Conservation (phyloP, 2,329 filamentous ascomycete species). For the Penicillium sp. region DNA sequence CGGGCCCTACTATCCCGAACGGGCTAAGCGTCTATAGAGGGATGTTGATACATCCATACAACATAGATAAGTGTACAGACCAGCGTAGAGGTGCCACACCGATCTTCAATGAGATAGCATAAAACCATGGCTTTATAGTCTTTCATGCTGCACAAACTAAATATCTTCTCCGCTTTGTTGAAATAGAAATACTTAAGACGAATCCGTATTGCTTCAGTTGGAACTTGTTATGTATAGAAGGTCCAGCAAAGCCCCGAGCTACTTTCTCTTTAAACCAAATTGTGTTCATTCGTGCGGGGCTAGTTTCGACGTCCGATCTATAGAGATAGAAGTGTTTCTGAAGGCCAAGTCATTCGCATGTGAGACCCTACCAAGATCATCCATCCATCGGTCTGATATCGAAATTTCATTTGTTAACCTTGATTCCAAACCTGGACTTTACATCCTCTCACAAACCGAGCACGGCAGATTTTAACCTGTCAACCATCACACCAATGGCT, state of each 20-base stretch:
- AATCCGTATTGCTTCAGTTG: background rate
- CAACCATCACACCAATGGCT: background rate
- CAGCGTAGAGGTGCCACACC: background rate
- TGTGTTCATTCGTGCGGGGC: background rate
- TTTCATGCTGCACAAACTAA: background rate
- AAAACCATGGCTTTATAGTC: constrained; percentile 2
- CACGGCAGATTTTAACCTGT: background rate
- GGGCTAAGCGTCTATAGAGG: background rate
- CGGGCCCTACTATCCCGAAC: background rate
- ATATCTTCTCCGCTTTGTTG: background rate
- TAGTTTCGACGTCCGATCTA: background rate
- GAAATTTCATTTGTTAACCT: background rate
- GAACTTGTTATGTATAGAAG: background rate
- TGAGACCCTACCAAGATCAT: background rate
- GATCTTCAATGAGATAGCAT: background rate
- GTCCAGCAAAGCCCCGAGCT: background rate
- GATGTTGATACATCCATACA: background rate
- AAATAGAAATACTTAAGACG: constrained; percentile 1
- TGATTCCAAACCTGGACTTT: background rate
- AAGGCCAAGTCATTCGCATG: background rate
- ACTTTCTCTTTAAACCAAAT: background rate
- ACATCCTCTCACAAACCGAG: background rate
- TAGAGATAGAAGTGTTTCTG: background rate
- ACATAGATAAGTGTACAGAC: background rate
- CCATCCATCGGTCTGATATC: background rate